phyloP scores from a whole-genome alignment of 371 early-diverging fungal genomes.

The Basidiobolus meristosporus region DNA sequence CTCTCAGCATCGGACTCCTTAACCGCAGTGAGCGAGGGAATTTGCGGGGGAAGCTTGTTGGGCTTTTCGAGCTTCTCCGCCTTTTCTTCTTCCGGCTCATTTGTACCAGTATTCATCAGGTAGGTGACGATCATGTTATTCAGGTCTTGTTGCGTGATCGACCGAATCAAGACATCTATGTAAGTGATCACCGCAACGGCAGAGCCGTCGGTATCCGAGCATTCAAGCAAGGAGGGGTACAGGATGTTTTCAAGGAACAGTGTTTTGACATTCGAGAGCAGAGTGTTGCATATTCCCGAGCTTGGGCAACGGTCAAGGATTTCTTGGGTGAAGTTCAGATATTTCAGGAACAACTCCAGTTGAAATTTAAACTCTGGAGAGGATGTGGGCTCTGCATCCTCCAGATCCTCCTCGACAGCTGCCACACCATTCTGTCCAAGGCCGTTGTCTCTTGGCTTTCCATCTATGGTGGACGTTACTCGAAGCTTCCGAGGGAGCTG shows the following conservation, averaged over 20 bases:
- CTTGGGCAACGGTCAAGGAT: conserved; percentile 64
- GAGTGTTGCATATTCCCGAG: conserved; percentile 29
- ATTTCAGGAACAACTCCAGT: conserved; percentile 54
- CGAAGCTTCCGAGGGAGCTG: conserved; percentile 67
- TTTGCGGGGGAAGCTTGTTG: background rate
- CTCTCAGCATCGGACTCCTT: conserved; percentile 7
- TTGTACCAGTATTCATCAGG: background rate
- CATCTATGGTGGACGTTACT: background rate
- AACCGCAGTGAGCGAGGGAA: background rate
- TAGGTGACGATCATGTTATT: conserved; percentile 53
- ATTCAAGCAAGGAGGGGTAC: conserved; percentile 66
- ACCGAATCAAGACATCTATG: conserved; percentile 59
- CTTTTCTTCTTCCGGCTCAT: background rate
- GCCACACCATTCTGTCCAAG: background rate
- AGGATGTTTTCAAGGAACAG: conserved; percentile 73
- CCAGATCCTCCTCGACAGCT: conserved; percentile 1
- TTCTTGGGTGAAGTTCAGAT: conserved; percentile 70
- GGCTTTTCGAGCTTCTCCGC: background rate
- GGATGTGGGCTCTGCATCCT: conserved; percentile 10
- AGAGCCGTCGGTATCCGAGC: conserved; percentile 81
- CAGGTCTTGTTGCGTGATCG: conserved; percentile 50
- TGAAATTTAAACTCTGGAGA: conserved; percentile 36
- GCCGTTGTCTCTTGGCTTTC: background rate
- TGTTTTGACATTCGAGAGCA: conserved; percentile 43
- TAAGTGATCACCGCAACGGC: conserved; percentile 80